Evolutionary conservation across 441 rosid species (phyloP).

Genomic region (Brassica hybrid): DNA sequence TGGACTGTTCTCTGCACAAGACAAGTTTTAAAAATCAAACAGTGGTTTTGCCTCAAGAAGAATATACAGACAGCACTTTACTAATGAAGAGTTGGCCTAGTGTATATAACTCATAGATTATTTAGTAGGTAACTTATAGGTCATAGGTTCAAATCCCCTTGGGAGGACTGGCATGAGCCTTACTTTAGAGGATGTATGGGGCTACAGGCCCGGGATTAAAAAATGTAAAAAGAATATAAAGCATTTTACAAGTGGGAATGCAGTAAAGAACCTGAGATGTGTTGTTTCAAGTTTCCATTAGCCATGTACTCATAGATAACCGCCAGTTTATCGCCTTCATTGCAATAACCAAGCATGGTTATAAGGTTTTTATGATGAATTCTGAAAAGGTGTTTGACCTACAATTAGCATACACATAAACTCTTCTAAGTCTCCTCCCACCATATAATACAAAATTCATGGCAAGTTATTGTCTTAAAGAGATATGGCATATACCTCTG

Average conservation of each 20-base stretch:
- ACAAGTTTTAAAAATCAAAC: background rate
- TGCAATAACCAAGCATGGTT: conserved; percentile 53
- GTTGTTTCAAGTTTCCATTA: conserved; percentile 47
- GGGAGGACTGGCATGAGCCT: background rate
- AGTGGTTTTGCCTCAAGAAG: conserved; percentile 16
- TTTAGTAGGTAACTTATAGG: background rate
- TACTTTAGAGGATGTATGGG: background rate
- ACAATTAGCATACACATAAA: conserved; percentile 30
- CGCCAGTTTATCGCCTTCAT: conserved; percentile 47
- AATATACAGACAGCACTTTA: background rate
- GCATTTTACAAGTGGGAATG: background rate
- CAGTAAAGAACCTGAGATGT: conserved; percentile 43
- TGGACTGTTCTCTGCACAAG: conserved; percentile 35
- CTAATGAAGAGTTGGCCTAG: background rate
- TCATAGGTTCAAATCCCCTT: background rate
- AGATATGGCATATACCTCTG: conserved; percentile 40
- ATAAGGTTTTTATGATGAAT: conserved; percentile 54
- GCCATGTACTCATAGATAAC: conserved; percentile 57
- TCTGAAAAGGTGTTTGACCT: conserved; percentile 52
- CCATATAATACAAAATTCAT: background rate
- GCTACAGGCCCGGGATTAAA: too few species aligned
- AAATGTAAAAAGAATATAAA: background rate
- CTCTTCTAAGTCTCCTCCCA: conserved; percentile 2
- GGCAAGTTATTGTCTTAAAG: background rate
- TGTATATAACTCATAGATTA: background rate